Conservation (phyloP, 192 early-diverging fungal species). For the Backusella parvicylindrica region DNA sequence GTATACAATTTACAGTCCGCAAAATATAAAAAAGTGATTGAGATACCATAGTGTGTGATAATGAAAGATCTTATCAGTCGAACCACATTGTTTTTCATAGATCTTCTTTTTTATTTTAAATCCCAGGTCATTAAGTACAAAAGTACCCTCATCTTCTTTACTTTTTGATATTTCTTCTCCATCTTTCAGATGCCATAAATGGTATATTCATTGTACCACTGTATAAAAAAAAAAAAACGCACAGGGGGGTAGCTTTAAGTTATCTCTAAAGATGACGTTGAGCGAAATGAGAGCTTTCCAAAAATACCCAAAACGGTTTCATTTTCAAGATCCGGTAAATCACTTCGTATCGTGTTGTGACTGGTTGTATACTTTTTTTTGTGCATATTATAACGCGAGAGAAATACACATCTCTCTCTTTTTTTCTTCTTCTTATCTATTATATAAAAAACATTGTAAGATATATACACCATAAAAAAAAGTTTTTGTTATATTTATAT, state of each 20-base stretch:
- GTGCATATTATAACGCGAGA: background rate
- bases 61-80: slow-evolving; percentile 1
- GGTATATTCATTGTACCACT: background rate
- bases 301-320: background rate
- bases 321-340: background rate
- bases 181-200: background rate
- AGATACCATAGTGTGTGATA: background rate
- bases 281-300: background rate
- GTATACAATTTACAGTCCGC: background rate
- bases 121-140: background rate
- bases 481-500: background rate
- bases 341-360: background rate
- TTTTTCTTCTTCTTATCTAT: background rate
- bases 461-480: no score
- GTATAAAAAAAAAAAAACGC: background rate
- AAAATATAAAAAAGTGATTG: background rate
- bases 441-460: background rate
- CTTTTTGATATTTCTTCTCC: background rate
- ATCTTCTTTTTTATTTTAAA: background rate
- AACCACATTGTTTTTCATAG: background rate
- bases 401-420: background rate
- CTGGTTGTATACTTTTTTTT: background rate
- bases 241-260: background rate
- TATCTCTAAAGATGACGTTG: background rate
- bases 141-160: background rate